Evolutionary conservation across 148 eudicot species (phyloP).

Genomic region (Cornus suecica): DNA sequence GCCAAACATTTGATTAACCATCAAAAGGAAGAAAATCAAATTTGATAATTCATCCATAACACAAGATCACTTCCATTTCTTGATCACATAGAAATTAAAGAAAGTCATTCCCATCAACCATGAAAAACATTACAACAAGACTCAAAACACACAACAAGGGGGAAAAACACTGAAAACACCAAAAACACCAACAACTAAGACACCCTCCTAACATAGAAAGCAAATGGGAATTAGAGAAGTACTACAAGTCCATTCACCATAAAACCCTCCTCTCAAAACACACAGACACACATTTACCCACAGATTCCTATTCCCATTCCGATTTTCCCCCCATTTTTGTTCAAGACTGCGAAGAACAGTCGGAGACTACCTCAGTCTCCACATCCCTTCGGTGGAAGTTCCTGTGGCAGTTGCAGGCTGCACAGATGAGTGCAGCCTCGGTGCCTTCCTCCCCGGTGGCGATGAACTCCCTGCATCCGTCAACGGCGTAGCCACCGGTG

Average conservation of each 20-base stretch:
- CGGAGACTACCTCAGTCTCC: slow-evolving; percentile 28
- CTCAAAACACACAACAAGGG: background rate
- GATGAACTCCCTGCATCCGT: slow-evolving; percentile 61
- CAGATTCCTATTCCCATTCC: background rate
- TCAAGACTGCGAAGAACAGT: slow-evolving; percentile 25
- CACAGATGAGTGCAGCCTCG: slow-evolving; percentile 37
- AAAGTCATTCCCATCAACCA: too few relatives aligned
- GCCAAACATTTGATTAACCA: background rate
- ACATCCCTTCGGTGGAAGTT: slow-evolving; percentile 47
- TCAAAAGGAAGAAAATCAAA: background rate
- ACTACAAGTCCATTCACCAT: background rate
- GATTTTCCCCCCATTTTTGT: background rate
- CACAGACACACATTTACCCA: background rate
- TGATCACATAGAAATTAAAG: too few relatives aligned
- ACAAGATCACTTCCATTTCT: too few relatives aligned
- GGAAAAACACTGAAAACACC: too few relatives aligned
- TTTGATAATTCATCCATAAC: too few relatives aligned
- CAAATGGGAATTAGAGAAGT: too few relatives aligned
- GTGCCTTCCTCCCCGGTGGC: slow-evolving; percentile 41
- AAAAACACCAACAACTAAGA: too few relatives aligned
- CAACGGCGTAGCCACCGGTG: slow-evolving; percentile 53
- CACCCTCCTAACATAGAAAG: background rate
- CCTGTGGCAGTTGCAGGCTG: slow-evolving; percentile 66
- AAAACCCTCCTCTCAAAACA: background rate
- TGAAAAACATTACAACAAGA: background rate